phyloP scores from a whole-genome alignment of 768 basidiomycete genomes.

The Lactarius sanguifluus region DNA sequence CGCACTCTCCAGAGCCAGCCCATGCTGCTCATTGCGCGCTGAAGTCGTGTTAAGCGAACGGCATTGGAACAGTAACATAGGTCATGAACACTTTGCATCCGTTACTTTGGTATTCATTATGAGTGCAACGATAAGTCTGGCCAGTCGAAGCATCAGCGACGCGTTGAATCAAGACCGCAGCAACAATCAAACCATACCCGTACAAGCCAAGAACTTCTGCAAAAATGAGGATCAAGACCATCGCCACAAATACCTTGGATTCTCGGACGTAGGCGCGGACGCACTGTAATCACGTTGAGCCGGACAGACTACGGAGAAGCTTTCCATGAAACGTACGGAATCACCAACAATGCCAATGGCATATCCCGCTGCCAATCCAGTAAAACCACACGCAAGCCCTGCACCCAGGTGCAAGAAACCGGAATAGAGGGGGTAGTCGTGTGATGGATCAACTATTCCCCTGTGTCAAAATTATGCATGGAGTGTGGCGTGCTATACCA shows the following conservation, averaged over 20 bases:
- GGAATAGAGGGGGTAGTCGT: conserved; percentile 63
- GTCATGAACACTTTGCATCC: conserved; percentile 25
- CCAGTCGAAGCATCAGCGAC: conserved; percentile 18
- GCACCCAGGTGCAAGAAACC: conserved; percentile 95
- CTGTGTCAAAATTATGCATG: conserved; percentile 6
- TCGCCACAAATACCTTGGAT: conserved; percentile 89
- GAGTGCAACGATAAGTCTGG: conserved; percentile 50
- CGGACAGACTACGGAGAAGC: background rate
- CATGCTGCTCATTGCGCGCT: background rate
- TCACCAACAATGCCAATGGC: conserved; percentile 99
- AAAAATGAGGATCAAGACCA: conserved; percentile 98
- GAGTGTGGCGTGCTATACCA: conserved; percentile 30
- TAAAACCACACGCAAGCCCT: conserved; percentile 87
- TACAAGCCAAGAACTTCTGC: conserved; percentile 93
- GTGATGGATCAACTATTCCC: conserved; percentile 28
- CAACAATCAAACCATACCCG: conserved; percentile 41
- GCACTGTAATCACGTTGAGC: conserved; percentile 40
- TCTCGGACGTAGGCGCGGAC: conserved; percentile 98
- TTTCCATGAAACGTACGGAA: conserved; percentile 48
- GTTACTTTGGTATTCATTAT: conserved; percentile 48
- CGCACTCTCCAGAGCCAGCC: background rate
- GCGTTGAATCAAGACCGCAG: background rate
- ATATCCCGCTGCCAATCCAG: conserved; percentile 95
- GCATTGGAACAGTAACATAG: conserved; percentile 2
- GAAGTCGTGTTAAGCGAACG: background rate